Conservation (phyloP, 2,329 filamentous ascomycete species). For the Graphiopsis chlorocephala region DNA sequence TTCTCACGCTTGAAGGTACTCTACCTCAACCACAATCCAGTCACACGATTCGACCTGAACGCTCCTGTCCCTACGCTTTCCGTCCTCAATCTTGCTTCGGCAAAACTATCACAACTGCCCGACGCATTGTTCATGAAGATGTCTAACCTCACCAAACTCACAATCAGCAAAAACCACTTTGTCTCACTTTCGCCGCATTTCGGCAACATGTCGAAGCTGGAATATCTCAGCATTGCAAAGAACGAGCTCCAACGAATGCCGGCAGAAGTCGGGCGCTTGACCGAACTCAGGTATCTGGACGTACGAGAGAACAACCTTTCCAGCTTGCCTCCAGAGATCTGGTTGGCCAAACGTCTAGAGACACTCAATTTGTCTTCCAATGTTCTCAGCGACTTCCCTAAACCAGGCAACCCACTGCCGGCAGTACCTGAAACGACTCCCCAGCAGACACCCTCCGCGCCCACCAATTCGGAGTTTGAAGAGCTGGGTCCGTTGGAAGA, state of each 20-base stretch:
- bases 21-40: conserved; percentile 89
- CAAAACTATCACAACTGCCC: conserved; percentile 81
- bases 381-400: conserved; percentile 85
- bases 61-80: conserved; percentile 76
- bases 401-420: conserved; percentile 65
- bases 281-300: conserved; percentile 80
- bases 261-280: conserved; percentile 80
- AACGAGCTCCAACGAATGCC: conserved; percentile 85
- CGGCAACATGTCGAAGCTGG: conserved; percentile 75
- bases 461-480: conserved; percentile 70
- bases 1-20: conserved; percentile 81
- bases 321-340: conserved; percentile 86
- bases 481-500: conserved; percentile 68
- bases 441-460: conserved; percentile 35
- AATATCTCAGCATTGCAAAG: conserved; percentile 90
- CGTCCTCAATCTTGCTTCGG: conserved; percentile 83
- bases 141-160: conserved; percentile 79
- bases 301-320: conserved; percentile 91
- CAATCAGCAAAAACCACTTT: conserved; percentile 93
- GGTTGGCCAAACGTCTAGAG: conserved; percentile 88
- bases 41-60: conserved; percentile 87
- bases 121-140: conserved; percentile 87
- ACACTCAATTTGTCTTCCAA: conserved; percentile 95
- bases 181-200: conserved; percentile 84
- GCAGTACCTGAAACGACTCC: conserved; percentile 36